Conservation (phyloP, 2,329 filamentous ascomycete species). For the Davidsoniella neocaledoniae region DNA sequence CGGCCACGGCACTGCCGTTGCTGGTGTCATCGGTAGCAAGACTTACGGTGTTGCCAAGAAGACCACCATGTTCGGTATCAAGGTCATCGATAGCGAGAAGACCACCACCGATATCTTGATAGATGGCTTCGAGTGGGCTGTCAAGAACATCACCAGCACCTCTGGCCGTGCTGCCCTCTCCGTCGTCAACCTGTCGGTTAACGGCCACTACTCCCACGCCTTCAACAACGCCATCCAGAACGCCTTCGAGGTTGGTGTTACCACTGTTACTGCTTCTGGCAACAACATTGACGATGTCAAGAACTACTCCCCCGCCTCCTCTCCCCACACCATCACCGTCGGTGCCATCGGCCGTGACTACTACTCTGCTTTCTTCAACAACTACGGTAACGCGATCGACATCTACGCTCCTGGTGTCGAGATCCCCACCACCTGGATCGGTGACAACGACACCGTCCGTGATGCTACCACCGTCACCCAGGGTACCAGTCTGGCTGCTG, state of each 20-base stretch:
- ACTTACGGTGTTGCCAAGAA: conserved; percentile 99
- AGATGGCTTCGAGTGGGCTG: conserved; percentile 25
- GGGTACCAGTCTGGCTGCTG: conserved; percentile 46
- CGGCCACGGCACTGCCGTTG: conserved; percentile 97
- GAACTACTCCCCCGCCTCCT: conserved; percentile 30
- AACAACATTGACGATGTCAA: conserved; percentile 26
- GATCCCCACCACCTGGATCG: conserved; percentile 31
- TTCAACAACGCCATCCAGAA: conserved; percentile 33
- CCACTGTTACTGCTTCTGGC: conserved; percentile 38
- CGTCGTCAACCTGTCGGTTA: conserved; percentile 40
- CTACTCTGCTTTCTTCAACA: conserved; percentile 28
- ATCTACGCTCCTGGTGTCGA: conserved; percentile 33
- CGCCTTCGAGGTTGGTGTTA: conserved; percentile 29
- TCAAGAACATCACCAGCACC: conserved; percentile 25
- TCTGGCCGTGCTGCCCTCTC: conserved; percentile 25
- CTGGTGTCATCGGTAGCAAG: conserved; percentile 90
- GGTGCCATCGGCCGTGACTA: conserved; percentile 28
- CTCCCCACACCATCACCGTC: conserved; percentile 33
- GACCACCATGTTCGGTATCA: conserved; percentile 46
- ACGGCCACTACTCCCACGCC: conserved; percentile 26
- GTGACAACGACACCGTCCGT: conserved; percentile 16
- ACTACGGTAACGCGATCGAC: conserved; percentile 32
- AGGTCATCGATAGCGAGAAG: conserved; percentile 21
- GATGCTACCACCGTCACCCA: conserved; percentile 28
- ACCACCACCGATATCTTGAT: conserved; percentile 16